Percentiles rank a stretch among this genome's conserved stretches.
Conservation (phyloP, 306 rosid species). For the cucumber (Cucumis sativus) region Cucumber_9930_V3 NC_026660.2:1306501-1307000, state of each 20-base stretch:
- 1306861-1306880: not conserved
- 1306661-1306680: not conserved
- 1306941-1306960: constrained; percentile 14
- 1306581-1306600: too few species aligned
- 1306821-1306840: not conserved
- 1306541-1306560: not conserved
- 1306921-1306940: not conserved
- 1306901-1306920: not conserved
- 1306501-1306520: not conserved
- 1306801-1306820: not conserved
- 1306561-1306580: not conserved
- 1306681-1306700: too few species aligned
- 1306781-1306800: not conserved
- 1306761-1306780: not conserved
- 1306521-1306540: not conserved
- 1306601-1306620: too few species aligned
- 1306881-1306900: not conserved
- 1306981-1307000: constrained; percentile 14
- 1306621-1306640: not conserved
- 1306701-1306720: not conserved
- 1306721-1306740: not conserved
- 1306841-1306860: constrained; percentile 2
- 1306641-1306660: not conserved
- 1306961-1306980: constrained; percentile 14
- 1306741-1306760: not conserved